phyloP scores from a whole-genome alignment of 352 stramenopile species.

The Globisporangium emineosum region DNA sequence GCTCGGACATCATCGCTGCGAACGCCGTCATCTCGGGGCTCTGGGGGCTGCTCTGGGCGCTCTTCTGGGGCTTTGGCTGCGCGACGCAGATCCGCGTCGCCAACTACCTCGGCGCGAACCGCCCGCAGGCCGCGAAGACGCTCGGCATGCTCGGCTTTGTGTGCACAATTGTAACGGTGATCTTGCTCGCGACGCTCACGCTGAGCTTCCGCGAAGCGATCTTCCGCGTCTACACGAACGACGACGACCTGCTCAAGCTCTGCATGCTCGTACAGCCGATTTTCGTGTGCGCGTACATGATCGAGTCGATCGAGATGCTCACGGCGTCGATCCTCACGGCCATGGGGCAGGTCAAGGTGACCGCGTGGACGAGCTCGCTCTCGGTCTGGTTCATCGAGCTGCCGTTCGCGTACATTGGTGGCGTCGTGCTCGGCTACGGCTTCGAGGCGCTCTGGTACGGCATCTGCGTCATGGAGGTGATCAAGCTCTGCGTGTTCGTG shows the following conservation, averaged over 20 bases:
- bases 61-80: conserved; percentile 80
- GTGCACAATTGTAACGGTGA: conserved; percentile 51
- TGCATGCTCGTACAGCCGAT: conserved; percentile 47
- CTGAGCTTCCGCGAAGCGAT: conserved; percentile 31
- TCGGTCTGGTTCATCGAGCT: conserved; percentile 50
- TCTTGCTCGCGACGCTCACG: conserved; percentile 35
- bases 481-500: conserved; percentile 39
- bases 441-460: conserved; percentile 47
- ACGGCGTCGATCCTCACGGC: conserved; percentile 39
- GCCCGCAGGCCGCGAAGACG: conserved; percentile 57
- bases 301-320: conserved; percentile 54
- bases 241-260: conserved; percentile 42
- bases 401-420: conserved; percentile 43
- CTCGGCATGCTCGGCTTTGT: conserved; percentile 58
- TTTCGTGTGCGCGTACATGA: conserved; percentile 44
- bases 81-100: conserved; percentile 75
- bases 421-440: conserved; percentile 37
- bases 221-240: conserved; percentile 48
- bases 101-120: conserved; percentile 72
- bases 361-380: conserved; percentile 38
- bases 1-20: conserved; percentile 71
- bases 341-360: conserved; percentile 56
- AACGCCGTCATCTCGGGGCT: conserved; percentile 70
- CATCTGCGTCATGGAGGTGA: conserved; percentile 42
- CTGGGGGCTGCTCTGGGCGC: conserved; percentile 65